These are phyloP conservation scores for Lepidium sativum DNA, from an alignment of 345 rosid genomes.

Conservation along the genomic window DNA sequence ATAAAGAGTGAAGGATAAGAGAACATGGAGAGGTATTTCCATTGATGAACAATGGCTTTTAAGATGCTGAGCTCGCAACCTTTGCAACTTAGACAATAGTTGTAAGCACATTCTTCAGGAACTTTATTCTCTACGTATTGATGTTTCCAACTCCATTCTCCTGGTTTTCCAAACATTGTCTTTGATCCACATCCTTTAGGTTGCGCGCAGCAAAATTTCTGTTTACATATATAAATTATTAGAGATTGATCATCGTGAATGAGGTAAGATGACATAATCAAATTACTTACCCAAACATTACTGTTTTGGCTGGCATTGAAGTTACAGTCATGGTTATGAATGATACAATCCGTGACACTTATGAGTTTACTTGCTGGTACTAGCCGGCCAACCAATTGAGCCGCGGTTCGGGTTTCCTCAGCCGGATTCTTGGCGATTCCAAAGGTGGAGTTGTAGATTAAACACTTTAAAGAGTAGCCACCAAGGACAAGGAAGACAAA, in stretches of 20 bases:
- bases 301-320: conserved; percentile 23
- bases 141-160: conserved; percentile 28
- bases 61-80: conserved; percentile 26
- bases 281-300: conserved; percentile 23
- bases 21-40: conserved; percentile 22
- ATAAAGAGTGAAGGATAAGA: conserved; percentile 13
- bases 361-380: conserved; percentile 6
- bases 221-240: neutral
- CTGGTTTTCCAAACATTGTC: conserved; percentile 17
- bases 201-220: conserved; percentile 24
- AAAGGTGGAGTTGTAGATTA: conserved; percentile 11
- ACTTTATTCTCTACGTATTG: conserved; percentile 10
- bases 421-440: conserved; percentile 21
- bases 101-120: conserved; percentile 21
- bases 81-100: conserved; percentile 16
- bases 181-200: conserved; percentile 12
- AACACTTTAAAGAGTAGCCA: conserved; percentile 20
- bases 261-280: neutral
- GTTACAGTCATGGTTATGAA: conserved; percentile 22
- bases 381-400: conserved; percentile 13
- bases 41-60: conserved; percentile 24
- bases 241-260: neutral
- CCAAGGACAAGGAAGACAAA: neutral
- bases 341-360: neutral
- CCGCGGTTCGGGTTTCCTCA: conserved; percentile 1